A percentile compares a stretch with the other conserved stretches of the same genome.
phyloP scores from a whole-genome alignment of 306 rosid genomes.

The Prunus mongolica region DNA sequence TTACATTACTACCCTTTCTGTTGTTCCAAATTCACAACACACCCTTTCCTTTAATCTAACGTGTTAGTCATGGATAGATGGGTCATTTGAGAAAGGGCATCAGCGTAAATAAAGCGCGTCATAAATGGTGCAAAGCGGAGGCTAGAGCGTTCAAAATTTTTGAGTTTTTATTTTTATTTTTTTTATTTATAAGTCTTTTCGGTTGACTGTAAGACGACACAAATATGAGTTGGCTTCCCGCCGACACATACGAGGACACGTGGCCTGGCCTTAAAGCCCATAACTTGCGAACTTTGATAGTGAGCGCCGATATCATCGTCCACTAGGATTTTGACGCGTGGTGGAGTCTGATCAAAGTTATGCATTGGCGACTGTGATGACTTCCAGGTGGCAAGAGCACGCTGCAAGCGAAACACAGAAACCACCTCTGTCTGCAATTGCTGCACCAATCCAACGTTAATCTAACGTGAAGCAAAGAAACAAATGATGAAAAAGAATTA shows the following conservation, averaged over 20 bases:
- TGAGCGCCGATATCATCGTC: neutral
- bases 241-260: constrained; percentile 12
- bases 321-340: neutral
- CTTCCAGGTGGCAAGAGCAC: neutral
- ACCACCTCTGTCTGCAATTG: neutral
- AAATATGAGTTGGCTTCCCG: neutral
- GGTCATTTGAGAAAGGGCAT: neutral
- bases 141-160: neutral
- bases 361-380: neutral
- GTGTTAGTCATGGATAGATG: neutral
- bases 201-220: neutral
- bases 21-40: neutral
- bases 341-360: neutral
- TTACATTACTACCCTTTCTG: neutral
- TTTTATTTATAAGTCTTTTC: too few relatives aligned
- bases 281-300: neutral
- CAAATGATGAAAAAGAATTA: neutral
- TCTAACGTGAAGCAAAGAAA: neutral
- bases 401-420: neutral
- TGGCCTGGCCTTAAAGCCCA: neutral
- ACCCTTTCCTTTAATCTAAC: too few relatives aligned
- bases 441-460: neutral
- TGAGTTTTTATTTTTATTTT: neutral
- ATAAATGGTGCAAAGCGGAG: neutral
- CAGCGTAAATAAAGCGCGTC: neutral